Evolutionary conservation across 1,284 basidiomycete genomes (phyloP).

Genomic region (Sphaerobolus stellatus): DNA sequence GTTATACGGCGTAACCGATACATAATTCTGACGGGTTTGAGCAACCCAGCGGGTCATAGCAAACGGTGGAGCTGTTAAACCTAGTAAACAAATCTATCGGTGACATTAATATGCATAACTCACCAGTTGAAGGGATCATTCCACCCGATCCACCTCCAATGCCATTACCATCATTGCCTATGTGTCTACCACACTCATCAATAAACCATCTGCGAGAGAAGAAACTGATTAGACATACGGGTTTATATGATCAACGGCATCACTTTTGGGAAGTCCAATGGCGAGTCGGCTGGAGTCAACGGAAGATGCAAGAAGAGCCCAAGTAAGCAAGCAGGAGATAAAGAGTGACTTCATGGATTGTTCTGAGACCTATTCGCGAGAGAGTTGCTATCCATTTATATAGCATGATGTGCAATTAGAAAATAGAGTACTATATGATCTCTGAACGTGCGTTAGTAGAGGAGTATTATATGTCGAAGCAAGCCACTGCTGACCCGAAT

Average conservation of each 20-base stretch:
- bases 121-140: neutral
- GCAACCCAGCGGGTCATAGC: slow-evolving; percentile 81
- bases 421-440: no score
- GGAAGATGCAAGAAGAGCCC: no score
- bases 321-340: no score
- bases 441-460: no score
- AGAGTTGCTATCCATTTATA: no score
- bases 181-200: neutral
- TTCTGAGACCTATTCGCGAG: no score
- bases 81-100: neutral
- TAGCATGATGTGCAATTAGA: no score
- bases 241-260: slow-evolving; percentile 35
- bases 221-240: neutral
- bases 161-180: neutral
- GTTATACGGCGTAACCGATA: slow-evolving; percentile 78
- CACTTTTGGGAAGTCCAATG: slow-evolving; percentile 42
- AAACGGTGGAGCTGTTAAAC: slow-evolving; percentile 65
- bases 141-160: neutral
- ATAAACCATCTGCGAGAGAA: neutral
- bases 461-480: no score
- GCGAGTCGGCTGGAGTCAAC: no score
- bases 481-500: no score
- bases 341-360: no score
- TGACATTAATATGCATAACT: neutral
- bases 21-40: slow-evolving; percentile 69